Conservation (phyloP, 306 rosid species). For the Fragaria iinumae region DNA sequence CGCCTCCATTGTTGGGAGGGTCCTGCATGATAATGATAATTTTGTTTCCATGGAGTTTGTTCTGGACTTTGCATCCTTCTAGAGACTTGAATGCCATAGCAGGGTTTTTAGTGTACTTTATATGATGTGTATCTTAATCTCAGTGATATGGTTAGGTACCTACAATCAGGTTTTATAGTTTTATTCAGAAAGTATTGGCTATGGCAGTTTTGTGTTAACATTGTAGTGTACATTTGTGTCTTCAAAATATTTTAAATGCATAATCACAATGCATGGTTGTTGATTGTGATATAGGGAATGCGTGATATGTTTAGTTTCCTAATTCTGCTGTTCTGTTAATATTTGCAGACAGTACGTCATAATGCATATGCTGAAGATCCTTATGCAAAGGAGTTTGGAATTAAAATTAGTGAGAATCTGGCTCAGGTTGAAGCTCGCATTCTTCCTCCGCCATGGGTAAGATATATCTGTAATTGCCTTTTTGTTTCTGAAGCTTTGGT, state of each 20-base stretch:
- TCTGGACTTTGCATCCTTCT: background rate
- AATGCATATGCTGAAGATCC: conserved; percentile 86
- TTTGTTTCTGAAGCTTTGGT: background rate
- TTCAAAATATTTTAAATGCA: background rate
- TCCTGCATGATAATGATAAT: background rate
- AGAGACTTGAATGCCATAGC: background rate
- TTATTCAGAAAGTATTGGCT: background rate
- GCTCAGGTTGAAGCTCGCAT: conserved; percentile 99
- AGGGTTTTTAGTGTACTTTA: background rate
- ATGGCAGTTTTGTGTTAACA: background rate
- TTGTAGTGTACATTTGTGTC: background rate
- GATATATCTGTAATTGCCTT: background rate
- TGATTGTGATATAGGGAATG: background rate
- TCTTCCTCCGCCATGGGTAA: conserved; percentile 95
- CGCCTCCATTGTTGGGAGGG: too few species aligned
- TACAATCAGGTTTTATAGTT: background rate
- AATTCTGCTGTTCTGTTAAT: background rate
- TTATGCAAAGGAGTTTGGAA: conserved; percentile 88
- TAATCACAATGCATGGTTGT: background rate
- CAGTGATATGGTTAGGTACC: background rate
- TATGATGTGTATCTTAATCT: background rate
- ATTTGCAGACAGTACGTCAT: conserved; percentile 68
- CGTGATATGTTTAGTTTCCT: background rate
- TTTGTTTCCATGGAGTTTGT: background rate
- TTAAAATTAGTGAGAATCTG: conserved; percentile 78